Evolutionary conservation across 2,329 filamentous ascomycete genomes (phyloP).

Genomic region (Aureobasidium leucospermi): DNA sequence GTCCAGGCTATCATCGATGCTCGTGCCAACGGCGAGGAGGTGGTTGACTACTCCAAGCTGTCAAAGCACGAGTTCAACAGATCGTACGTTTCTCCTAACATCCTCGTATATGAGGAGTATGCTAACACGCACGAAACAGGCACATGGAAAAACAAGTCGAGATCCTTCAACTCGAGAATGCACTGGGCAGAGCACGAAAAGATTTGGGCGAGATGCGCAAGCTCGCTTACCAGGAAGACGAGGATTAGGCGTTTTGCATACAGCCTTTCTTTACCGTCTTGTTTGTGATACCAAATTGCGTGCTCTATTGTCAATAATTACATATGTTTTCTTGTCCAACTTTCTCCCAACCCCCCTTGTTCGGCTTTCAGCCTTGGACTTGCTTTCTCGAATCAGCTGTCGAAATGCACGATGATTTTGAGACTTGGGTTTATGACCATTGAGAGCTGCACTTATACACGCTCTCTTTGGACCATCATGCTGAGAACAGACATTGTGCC

Average conservation of each 20-base stretch:
- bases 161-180: slow-evolving; percentile 91
- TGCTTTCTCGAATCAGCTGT: not conserved
- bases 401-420: not conserved
- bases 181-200: slow-evolving; percentile 68
- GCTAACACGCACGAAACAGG: slow-evolving; percentile 18
- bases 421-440: no score
- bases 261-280: not conserved
- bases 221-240: slow-evolving; percentile 82
- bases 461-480: no score
- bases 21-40: slow-evolving; percentile 67
- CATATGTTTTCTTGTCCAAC: not conserved
- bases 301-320: not conserved
- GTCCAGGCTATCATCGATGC: slow-evolving; percentile 92
- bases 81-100: slow-evolving; percentile 57
- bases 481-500: no score
- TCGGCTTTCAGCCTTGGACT: no score
- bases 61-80: slow-evolving; percentile 95
- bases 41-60: slow-evolving; percentile 79
- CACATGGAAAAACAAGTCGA: slow-evolving; percentile 60
- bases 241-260: slow-evolving; percentile 17
- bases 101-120: slow-evolving; percentile 3
- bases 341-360: not conserved
- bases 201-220: slow-evolving; percentile 96
- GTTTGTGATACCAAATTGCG: slow-evolving; percentile 8
- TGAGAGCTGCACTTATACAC: no score